Evolutionary conservation across 306 rosid species (phyloP).

Genomic region (Glycine tomentella): DNA sequence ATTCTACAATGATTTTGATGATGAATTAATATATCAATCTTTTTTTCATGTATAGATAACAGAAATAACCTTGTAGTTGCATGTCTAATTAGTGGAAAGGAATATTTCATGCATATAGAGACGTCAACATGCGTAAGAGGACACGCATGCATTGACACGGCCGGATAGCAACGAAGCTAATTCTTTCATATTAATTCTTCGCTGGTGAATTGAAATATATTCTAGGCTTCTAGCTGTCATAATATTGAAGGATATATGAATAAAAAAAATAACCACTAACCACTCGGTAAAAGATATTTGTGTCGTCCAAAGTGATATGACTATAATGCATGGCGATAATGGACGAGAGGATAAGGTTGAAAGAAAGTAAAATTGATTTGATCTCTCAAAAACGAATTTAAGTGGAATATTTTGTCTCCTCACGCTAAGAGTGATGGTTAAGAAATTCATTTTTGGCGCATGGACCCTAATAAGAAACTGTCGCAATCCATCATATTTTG

Average conservation of each 20-base stretch:
- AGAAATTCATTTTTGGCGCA: not conserved
- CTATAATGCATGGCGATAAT: not conserved
- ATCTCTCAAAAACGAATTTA: not conserved
- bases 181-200: not conserved
- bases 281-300: not conserved
- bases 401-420: not conserved
- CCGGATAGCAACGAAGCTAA: not conserved
- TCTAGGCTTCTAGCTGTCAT: slow-evolving; percentile 3
- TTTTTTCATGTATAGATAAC: not conserved
- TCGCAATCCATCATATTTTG: slow-evolving; percentile 15
- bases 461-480: slow-evolving; percentile 3
- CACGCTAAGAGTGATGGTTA: not conserved
- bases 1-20: not conserved
- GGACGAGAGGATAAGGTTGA: not conserved
- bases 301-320: slow-evolving; percentile 3
- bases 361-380: slow-evolving; percentile 5
- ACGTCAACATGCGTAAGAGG: not conserved
- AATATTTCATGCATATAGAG: slow-evolving; percentile 1
- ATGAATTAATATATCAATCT: not conserved
- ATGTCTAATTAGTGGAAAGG: slow-evolving; percentile 7
- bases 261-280: slow-evolving; percentile 2
- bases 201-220: not conserved
- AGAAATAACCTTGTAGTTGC: not conserved
- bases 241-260: slow-evolving; percentile 3
- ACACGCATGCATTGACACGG: not conserved